Evolutionary conservation across 2,329 filamentous ascomycete species (phyloP), one percentile per base, ranked within the genome.

Genomic region (Paradendryphiella salina): DNA sequence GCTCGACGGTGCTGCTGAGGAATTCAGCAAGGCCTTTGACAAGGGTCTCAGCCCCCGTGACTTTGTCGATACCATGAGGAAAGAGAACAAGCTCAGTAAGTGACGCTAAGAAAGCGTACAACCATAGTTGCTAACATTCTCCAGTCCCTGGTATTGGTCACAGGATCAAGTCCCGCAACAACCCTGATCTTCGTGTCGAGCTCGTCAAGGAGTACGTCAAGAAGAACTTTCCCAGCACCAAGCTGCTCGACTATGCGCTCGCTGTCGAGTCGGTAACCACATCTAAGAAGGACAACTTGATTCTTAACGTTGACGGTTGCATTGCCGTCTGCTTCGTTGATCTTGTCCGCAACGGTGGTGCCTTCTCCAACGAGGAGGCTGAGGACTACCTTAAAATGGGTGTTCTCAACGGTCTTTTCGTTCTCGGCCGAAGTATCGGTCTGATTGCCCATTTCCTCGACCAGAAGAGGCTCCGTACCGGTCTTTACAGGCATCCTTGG

Each of bases 221-320:
- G 79, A 89, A 92, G 82, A 90, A 94, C 81, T 99, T 99, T 88
- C 91, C 94, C 67, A 92, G 80, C 80, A 90, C 89, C 84, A 97
- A 97, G 85, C 86, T 97, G 74, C 90, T 99, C 75, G 94, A 99
- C 81, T 99, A 96, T 77, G 94, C 94, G 64, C 85, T 99, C 72
- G 94, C 94, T 38, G 94, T 99, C 64, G 94, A 99, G 85, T 89
- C 89, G 9, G 94, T 99, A 61, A 99, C 94, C 48, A 99, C 94
- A 42, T 96, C 91, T 62, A 99, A 99, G 89, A 99, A 99, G 85
- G 94, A 99, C 81, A 99, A 97, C 84, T 85, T 99, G 66, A 99
- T 99, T 69, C 87, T 99, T 71, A 99, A 99, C 83, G 94, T 99
- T 53, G 94, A 97, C 74, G 94, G 94, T 69, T 96, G 90, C 76